phyloP scores from a whole-genome alignment of 352 stramenopile genomes.

The Pilasporangium apinafurcum region DNA sequence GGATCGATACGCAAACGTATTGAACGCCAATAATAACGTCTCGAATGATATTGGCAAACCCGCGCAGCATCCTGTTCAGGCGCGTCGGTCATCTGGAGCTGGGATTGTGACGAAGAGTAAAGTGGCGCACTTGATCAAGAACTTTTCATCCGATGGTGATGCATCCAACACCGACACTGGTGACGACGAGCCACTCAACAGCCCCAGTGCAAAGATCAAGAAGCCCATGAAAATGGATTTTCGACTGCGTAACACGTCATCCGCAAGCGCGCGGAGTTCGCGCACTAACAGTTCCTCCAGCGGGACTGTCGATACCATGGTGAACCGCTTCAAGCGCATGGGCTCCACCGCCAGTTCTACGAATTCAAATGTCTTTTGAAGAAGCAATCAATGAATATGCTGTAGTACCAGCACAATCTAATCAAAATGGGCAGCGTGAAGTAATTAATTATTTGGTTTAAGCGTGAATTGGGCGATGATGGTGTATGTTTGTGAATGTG shows the following conservation, averaged over 20 bases:
- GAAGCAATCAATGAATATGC: no score
- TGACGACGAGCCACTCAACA: conserved; percentile 1
- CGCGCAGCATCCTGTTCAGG: conserved; percentile 3
- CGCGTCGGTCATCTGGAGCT: conserved; percentile 3
- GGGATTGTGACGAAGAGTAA: conserved; percentile 24
- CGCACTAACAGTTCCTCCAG: conserved; percentile 3
- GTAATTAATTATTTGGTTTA: no score
- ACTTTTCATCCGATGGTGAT: conserved; percentile 51
- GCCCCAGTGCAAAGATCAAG: conserved; percentile 18
- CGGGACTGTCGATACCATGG: conserved; percentile 10
- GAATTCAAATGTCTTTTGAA: no score
- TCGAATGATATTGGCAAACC: conserved; percentile 4
- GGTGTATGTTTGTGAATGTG: no score
- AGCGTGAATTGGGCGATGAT: no score
- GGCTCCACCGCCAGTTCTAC: background rate
- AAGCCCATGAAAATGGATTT: conserved; percentile 30
- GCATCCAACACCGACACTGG: no score
- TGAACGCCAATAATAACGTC: conserved; percentile 12
- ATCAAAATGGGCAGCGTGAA: no score
- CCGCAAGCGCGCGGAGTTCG: conserved; percentile 9
- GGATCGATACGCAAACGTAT: conserved; percentile 41
- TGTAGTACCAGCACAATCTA: no score
- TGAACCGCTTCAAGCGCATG: conserved; percentile 5
- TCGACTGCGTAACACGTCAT: conserved; percentile 25
- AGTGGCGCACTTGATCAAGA: conserved; percentile 67